These are phyloP conservation scores for Rubus idaeus DNA, from an alignment of 306 rosid genomes.

Conservation along the genomic window DNA sequence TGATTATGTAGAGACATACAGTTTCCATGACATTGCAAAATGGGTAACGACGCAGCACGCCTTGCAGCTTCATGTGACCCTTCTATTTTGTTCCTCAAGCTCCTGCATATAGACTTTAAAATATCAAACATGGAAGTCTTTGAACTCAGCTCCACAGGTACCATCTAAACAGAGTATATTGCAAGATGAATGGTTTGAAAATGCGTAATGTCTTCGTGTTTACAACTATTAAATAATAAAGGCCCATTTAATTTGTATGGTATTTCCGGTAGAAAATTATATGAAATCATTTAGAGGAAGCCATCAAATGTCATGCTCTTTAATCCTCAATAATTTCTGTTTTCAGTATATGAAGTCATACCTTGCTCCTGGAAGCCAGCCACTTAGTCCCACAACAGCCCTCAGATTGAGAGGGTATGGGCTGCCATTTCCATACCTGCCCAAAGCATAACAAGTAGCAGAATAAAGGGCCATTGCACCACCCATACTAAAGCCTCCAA, in stretches of 20 bases:
- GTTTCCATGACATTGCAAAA: slow-evolving; percentile 78
- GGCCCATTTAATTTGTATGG: too few relatives aligned
- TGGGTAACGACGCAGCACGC: slow-evolving; percentile 83
- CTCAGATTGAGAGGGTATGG: slow-evolving; percentile 76
- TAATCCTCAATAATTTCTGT: background rate
- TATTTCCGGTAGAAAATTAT: background rate
- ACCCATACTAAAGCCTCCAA: slow-evolving; percentile 99
- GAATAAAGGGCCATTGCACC: slow-evolving; percentile 96
- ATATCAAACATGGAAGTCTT: background rate
- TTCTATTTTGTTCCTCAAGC: slow-evolving; percentile 82
- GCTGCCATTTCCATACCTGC: slow-evolving; percentile 80
- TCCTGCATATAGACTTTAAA: slow-evolving; percentile 44
- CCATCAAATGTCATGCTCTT: background rate
- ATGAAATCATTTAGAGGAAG: background rate
- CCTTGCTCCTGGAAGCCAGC: slow-evolving; percentile 99
- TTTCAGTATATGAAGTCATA: slow-evolving; percentile 21
- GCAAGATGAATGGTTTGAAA: too few relatives aligned
- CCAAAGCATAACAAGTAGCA: slow-evolving; percentile 90
- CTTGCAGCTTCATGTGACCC: slow-evolving; percentile 79
- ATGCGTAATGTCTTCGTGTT: too few relatives aligned
- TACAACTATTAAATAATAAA: too few relatives aligned
- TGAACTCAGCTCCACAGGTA: too few relatives aligned
- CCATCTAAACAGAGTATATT: too few relatives aligned
- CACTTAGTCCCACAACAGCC: slow-evolving; percentile 92
- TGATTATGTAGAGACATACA: slow-evolving; percentile 42